Evolutionary conservation across 2,329 filamentous ascomycete genomes (phyloP).

Genomic region (Ophiostoma sp.): DNA sequence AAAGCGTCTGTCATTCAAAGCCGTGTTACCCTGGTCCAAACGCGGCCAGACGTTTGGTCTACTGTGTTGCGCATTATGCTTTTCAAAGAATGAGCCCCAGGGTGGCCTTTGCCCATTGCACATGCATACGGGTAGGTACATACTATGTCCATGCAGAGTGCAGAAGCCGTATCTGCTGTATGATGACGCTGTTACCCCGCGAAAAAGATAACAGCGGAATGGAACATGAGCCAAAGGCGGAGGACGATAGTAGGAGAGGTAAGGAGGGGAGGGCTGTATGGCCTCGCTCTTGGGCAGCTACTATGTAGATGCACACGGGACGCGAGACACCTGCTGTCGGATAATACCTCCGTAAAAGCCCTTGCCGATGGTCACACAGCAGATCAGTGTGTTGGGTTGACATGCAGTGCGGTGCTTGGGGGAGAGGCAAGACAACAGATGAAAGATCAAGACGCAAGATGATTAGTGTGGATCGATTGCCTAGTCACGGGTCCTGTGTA

Average conservation of each 20-base stretch:
- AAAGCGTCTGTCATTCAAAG: not conserved
- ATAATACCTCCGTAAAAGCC: not conserved
- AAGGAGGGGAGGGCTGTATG: not conserved
- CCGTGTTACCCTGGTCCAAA: not conserved
- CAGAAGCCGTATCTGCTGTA: not conserved
- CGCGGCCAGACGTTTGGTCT: not conserved
- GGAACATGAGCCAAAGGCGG: not conserved
- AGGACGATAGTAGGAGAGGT: not conserved
- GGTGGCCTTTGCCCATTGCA: not conserved
- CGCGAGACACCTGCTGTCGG: not conserved
- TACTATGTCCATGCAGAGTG: not conserved
- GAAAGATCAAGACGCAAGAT: not conserved
- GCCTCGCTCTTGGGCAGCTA: not conserved
- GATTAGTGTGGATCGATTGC: not conserved
- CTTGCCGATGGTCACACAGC: conserved; percentile 9
- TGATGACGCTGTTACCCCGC: conserved; percentile 5
- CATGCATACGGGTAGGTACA: conserved; percentile 2
- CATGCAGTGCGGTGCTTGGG: not conserved
- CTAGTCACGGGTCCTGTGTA: not conserved
- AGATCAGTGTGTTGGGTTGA: not conserved
- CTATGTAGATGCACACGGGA: not conserved
- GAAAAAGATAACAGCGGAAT: not conserved
- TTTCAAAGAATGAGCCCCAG: not conserved
- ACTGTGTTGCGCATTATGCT: not conserved
- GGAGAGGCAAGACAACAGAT: not conserved